Percentiles rank a stretch among this genome's conserved stretches.
Evolutionary conservation across 2,329 filamentous ascomycete genomes (phyloP).

Genomic region (Orbilia javanica): DNA sequence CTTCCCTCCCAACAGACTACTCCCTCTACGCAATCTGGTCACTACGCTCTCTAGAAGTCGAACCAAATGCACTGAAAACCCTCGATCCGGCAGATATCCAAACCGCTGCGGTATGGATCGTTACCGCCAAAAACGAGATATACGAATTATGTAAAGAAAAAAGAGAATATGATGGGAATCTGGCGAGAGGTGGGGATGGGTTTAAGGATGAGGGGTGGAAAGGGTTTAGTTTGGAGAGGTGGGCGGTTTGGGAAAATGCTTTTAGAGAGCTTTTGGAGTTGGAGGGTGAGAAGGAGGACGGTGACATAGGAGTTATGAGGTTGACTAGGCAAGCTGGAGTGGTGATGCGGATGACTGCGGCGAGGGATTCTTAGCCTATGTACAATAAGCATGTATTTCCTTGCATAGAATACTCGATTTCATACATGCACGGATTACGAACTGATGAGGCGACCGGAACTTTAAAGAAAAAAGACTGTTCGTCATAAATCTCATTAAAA

Average conservation of each 20-base stretch:
- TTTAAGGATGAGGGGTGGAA: slow-evolving; percentile 8
- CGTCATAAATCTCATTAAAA: slow-evolving; percentile 10
- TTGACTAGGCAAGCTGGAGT: background rate
- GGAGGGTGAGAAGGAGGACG: background rate
- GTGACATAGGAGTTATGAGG: background rate
- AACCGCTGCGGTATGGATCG: slow-evolving; percentile 30
- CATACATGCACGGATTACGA: too few species aligned
- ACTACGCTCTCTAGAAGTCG: slow-evolving; percentile 19
- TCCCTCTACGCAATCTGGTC: slow-evolving; percentile 27
- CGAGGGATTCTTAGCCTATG: background rate
- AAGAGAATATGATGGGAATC: slow-evolving; percentile 18
- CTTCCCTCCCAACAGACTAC: slow-evolving; percentile 30
- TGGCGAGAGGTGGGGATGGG: background rate
- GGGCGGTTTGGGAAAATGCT: slow-evolving; percentile 1
- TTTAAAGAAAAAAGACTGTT: background rate
- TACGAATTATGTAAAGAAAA: slow-evolving; percentile 1
- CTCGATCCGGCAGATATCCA: background rate
- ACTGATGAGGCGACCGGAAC: background rate
- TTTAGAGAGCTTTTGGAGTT: background rate
- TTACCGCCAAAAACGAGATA: background rate
- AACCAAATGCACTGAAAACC: background rate
- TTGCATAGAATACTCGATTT: too few species aligned
- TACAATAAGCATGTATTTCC: too few species aligned
- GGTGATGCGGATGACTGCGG: background rate
- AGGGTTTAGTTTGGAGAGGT: slow-evolving; percentile 28